These are phyloP conservation scores for Talaromyces sp. DNA, from an alignment of 2,329 filamentous ascomycete genomes.

Conservation along the genomic window DNA sequence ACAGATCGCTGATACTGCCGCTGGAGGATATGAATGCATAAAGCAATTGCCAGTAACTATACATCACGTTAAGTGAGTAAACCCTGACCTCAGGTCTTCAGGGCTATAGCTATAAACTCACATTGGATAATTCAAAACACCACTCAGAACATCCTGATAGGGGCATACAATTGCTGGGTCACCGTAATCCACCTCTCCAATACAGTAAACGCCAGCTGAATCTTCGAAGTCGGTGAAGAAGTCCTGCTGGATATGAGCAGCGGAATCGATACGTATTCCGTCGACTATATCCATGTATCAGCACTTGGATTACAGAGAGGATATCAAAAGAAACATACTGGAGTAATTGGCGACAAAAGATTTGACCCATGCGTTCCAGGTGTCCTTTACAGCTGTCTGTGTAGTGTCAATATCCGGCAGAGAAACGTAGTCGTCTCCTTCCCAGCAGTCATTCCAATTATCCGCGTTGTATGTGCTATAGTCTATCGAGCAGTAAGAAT, in stretches of 20 bases:
- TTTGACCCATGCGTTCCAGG: conserved; percentile 57
- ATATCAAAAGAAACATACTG: conserved; percentile 47
- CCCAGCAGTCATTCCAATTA: conserved; percentile 47
- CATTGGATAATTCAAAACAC: conserved; percentile 49
- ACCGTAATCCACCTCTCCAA: conserved; percentile 47
- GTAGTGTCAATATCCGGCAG: conserved; percentile 62
- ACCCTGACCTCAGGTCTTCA: background rate
- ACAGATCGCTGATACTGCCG: conserved; percentile 36
- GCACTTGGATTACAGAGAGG: background rate
- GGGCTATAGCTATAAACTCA: background rate
- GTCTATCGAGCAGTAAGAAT: conserved; percentile 56
- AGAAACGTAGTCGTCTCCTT: conserved; percentile 50
- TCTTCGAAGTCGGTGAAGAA: conserved; percentile 45
- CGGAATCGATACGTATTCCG: conserved; percentile 52
- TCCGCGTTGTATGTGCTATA: conserved; percentile 46
- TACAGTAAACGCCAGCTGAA: conserved; percentile 46
- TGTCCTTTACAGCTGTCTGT: conserved; percentile 44
- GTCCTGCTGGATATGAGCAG: conserved; percentile 46
- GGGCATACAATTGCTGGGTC: conserved; percentile 42
- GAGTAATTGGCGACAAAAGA: conserved; percentile 57
- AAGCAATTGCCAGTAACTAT: conserved; percentile 33
- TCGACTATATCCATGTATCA: conserved; percentile 36
- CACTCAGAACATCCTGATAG: conserved; percentile 46
- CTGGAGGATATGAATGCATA: conserved; percentile 34
- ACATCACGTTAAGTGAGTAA: background rate